Evolutionary conservation across 78 protist species (phyloP), one percentile per base, ranked within the genome.

Genomic region (Dictyostelium firmibasis): DNA sequence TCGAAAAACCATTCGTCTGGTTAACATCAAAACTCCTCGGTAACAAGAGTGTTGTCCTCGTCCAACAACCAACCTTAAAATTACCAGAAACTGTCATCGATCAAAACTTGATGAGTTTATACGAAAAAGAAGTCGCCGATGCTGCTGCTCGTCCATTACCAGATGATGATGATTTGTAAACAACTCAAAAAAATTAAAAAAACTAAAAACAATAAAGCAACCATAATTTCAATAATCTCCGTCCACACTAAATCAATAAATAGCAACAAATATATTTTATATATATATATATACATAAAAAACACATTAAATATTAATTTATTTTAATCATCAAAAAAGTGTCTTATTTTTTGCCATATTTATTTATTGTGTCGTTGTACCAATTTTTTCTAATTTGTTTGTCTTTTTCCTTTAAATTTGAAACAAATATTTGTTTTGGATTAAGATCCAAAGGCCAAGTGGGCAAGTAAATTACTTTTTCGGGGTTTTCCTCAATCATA

Each of bases 1-100:
- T 98, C 83, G 99, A 99, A 97, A 99, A 99, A 98, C 99, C 99
- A 74, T 99, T 99, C 99, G 96, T 98, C 78, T 98, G 98, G 98
- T 97, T 99, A 47, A 97, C 99, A 74, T 97, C 98, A 53, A 97
- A 98, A 97, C 97, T 99, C 69, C 43, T 60, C 88, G 99, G 98
- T 44, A 29, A 83, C 77, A 85, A 92, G 74, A 69, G 4, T 50
- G 74, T 92, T 57, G 27, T 4, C 6, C 67, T 92, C 69, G 96
- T 92, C n/a, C 84, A 76, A 89, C 64, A 50, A 70, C 94, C 94
- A 78, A 89, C 84, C 41, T 62, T 97, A 25, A 25, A 23, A 47
- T 97, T 98, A 53, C 85, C 98, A 10, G 98, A 97, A 57, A 96
- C 91, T 44, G 31, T 2, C 20, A 3, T 98, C 79, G 98, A 97